phyloP scores from a whole-genome alignment of 305 asterid genomes.

The Fraxinus velutina region DNA sequence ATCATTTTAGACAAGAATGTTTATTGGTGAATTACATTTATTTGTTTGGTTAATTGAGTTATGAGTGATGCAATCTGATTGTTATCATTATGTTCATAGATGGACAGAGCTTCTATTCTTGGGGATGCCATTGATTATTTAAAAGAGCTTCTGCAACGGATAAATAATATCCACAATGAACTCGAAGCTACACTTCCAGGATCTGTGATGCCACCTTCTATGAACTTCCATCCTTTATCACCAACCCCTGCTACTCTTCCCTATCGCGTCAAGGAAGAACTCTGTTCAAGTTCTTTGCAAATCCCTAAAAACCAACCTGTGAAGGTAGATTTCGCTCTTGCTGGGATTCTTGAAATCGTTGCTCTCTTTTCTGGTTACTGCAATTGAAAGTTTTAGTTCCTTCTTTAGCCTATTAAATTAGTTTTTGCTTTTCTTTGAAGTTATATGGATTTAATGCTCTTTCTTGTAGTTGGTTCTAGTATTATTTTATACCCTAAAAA shows the following conservation, averaged over 20 bases:
- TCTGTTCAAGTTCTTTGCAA: conserved; percentile 41
- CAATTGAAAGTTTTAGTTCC: background rate
- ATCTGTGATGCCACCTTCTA: conserved; percentile 30
- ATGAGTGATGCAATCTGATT: background rate
- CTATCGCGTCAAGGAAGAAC: conserved; percentile 42
- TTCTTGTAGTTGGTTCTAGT: conserved; percentile 1
- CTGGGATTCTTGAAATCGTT: background rate
- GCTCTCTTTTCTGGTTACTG: background rate
- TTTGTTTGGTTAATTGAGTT: background rate
- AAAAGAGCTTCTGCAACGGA: conserved; percentile 45
- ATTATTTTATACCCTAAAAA: background rate
- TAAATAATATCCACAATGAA: conserved; percentile 44
- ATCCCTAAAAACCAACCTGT: conserved; percentile 56
- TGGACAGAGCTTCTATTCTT: conserved; percentile 51
- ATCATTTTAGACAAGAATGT: background rate
- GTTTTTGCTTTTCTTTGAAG: background rate
- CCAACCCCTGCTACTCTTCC: conserved; percentile 42
- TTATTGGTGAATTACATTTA: background rate
- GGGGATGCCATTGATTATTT: conserved; percentile 49
- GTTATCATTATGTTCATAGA: conserved; percentile 19
- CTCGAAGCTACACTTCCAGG: conserved; percentile 41
- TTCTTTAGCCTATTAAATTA: background rate
- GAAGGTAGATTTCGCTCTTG: conserved; percentile 26
- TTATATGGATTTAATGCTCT: background rate
- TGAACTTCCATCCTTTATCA: conserved; percentile 43